Percentiles rank a stretch among this genome's conserved stretches.
These are phyloP conservation scores for Tolypocladium amazonense DNA, from an alignment of 2,329 filamentous ascomycete genomes.

Conservation along the genomic window DNA sequence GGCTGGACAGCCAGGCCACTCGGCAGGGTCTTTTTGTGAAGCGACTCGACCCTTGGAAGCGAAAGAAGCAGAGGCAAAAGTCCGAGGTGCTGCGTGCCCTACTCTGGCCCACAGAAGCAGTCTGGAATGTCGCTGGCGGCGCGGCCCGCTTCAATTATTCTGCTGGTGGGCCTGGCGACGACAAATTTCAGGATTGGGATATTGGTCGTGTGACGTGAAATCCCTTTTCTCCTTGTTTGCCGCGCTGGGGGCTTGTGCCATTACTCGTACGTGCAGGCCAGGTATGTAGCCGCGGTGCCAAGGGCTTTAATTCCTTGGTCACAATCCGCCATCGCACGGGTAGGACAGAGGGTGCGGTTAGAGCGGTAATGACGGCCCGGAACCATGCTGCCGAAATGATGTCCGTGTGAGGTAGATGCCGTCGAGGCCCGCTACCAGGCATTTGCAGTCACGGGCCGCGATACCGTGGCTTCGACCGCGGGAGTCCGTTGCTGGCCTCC, in stretches of 20 bases:
- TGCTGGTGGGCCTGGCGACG: background rate
- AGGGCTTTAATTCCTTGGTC: background rate
- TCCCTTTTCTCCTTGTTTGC: background rate
- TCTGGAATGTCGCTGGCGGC: background rate
- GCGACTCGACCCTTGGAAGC: background rate
- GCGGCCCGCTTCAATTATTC: background rate
- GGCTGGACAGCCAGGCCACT: background rate
- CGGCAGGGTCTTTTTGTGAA: background rate
- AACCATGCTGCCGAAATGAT: background rate
- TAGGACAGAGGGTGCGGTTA: background rate
- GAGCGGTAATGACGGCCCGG: background rate
- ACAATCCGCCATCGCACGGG: background rate
- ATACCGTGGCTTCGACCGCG: background rate
- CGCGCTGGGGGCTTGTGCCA: background rate
- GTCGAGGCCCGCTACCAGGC: background rate
- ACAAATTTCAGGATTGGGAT: background rate
- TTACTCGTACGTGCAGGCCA: background rate
- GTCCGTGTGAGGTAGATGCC: background rate
- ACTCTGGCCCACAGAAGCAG: background rate
- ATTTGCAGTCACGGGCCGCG: background rate
- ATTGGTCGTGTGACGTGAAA: background rate
- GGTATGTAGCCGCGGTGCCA: background rate
- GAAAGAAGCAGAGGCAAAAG: background rate
- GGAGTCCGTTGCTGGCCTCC: background rate
- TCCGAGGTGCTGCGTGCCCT: background rate